These are phyloP conservation scores for Cladophialophora bantiana DNA, from an alignment of 2,329 filamentous ascomycete species.

Conservation along the genomic window DNA sequence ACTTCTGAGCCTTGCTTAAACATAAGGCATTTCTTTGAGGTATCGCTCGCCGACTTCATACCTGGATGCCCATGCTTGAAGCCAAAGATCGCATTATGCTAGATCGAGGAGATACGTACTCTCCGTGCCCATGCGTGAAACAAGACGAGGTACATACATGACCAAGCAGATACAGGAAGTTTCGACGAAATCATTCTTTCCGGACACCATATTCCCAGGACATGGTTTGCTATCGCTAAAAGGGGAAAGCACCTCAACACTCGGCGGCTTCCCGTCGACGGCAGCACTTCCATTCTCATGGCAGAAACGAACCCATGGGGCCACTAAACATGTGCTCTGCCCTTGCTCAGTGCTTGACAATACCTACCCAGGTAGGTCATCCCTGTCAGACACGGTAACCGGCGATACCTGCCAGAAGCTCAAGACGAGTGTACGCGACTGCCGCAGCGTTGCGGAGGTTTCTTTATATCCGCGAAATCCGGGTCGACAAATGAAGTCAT, in stretches of 20 bases:
- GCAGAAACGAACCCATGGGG: neutral
- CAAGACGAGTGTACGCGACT: neutral
- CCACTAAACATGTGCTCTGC: neutral
- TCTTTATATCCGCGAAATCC: neutral
- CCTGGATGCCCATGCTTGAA: neutral
- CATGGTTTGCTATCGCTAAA: neutral
- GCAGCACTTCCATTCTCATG: neutral
- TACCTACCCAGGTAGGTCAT: neutral
- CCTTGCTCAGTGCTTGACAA: neutral
- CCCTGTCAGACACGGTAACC: neutral
- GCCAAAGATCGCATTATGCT: conserved; percentile 1
- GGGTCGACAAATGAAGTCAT: neutral
- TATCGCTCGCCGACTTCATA: conserved; percentile 9
- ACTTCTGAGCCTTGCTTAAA: neutral
- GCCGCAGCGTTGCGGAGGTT: neutral
- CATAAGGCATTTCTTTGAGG: neutral
- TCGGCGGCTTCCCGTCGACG: neutral
- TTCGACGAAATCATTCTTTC: neutral
- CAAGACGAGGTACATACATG: neutral
- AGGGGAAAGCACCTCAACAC: neutral
- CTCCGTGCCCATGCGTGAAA: neutral
- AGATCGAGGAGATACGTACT: conserved; percentile 5
- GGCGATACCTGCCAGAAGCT: neutral
- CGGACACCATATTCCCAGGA: neutral
- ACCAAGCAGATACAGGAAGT: neutral